Conservation (phyloP, 1,284 basidiomycete species). For the Fistulina hepatica region DNA sequence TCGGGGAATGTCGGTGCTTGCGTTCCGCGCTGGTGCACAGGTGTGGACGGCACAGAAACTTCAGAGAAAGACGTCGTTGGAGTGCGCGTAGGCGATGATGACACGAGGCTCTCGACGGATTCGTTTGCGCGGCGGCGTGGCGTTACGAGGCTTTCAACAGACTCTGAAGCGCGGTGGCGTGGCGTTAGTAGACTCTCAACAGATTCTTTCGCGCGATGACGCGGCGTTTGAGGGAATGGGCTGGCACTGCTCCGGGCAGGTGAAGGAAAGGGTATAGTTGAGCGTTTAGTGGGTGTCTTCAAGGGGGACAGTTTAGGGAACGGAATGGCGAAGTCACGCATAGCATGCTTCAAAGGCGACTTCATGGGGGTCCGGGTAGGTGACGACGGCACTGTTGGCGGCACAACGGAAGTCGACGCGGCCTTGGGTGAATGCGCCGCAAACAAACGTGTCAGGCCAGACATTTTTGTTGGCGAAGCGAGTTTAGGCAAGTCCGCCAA, state of each 20-base stretch:
- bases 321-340: slow-evolving; percentile 35
- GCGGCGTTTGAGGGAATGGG: slow-evolving; percentile 43
- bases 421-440: slow-evolving; percentile 63
- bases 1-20: slow-evolving; percentile 43
- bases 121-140: slow-evolving; percentile 27
- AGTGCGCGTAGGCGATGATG: slow-evolving; percentile 23
- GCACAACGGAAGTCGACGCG: slow-evolving; percentile 29
- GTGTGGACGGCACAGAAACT: slow-evolving; percentile 36
- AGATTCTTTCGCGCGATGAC: slow-evolving; percentile 24
- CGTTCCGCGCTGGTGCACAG: slow-evolving; percentile 47
- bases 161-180: no score
- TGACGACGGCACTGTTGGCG: slow-evolving; percentile 37
- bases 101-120: slow-evolving; percentile 20
- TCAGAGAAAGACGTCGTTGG: slow-evolving; percentile 32
- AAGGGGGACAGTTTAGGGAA: slow-evolving; percentile 30
- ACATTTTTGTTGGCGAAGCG: slow-evolving; percentile 39
- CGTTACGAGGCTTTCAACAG: no score
- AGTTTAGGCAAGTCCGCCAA: slow-evolving; percentile 55
- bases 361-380: slow-evolving; percentile 29
- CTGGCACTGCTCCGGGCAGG: slow-evolving; percentile 28
- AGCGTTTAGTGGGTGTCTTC: not conserved
- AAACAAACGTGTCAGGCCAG: slow-evolving; percentile 54
- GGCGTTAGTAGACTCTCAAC: slow-evolving; percentile 22
- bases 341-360: slow-evolving; percentile 32
- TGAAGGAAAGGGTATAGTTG: slow-evolving; percentile 20